phyloP scores from a whole-genome alignment of 495 filamentous ascomycete species.

The Articulospora tetracladia region DNA sequence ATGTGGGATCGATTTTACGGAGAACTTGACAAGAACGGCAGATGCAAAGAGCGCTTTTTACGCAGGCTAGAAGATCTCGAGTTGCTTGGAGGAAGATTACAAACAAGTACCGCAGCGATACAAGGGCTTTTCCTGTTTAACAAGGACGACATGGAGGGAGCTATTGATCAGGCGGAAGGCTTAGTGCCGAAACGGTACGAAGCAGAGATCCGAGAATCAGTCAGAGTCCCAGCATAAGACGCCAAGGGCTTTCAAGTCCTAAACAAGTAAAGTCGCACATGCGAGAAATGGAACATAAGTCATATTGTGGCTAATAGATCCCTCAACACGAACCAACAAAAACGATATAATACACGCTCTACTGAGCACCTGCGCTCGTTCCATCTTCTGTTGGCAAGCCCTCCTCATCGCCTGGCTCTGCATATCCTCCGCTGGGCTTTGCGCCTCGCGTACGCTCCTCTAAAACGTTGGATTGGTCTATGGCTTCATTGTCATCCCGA shows the following conservation, averaged over 20 bases:
- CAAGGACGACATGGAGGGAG: slow-evolving; percentile 83
- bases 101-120: slow-evolving; percentile 80
- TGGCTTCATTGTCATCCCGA: slow-evolving; percentile 33
- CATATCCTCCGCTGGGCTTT: slow-evolving; percentile 26
- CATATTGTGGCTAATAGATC: too few relatives aligned
- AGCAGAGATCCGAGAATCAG: slow-evolving; percentile 28
- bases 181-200: slow-evolving; percentile 53
- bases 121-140: slow-evolving; percentile 94
- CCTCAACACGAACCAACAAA: too few relatives aligned
- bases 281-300: too few relatives aligned
- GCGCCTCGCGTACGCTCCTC: slow-evolving; percentile 30
- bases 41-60: slow-evolving; percentile 51
- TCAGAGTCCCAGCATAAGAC: slow-evolving; percentile 14
- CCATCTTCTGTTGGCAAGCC: slow-evolving; percentile 22
- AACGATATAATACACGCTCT: not conserved
- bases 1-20: slow-evolving; percentile 97
- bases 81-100: slow-evolving; percentile 39
- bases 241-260: too few relatives aligned
- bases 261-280: too few relatives aligned
- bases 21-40: slow-evolving; percentile 63
- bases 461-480: slow-evolving; percentile 33
- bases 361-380: slow-evolving; percentile 6
- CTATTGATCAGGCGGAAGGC: slow-evolving; percentile 72
- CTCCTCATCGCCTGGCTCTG: slow-evolving; percentile 31
- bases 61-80: slow-evolving; percentile 42